A percentile compares a stretch with the other conserved stretches of the same genome.
These are phyloP conservation scores for Geranium incanum DNA, from an alignment of 441 rosid genomes.

Conservation along the genomic window DNA sequence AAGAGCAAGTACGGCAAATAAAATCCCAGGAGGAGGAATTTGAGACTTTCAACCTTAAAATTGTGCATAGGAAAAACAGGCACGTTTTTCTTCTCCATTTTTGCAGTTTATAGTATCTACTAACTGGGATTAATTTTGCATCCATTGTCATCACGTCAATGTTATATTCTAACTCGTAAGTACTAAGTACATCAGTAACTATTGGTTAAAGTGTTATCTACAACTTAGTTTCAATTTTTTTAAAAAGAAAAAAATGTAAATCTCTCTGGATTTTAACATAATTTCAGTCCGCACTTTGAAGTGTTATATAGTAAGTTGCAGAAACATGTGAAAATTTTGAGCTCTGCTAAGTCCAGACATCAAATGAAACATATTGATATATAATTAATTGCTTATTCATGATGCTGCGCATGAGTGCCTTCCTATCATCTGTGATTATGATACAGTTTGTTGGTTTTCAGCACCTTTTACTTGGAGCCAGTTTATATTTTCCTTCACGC, in stretches of 20 bases:
- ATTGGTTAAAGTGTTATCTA: neutral
- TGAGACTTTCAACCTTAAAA: constrained; percentile 90
- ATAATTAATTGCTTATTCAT: too few species aligned
- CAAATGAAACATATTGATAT: too few species aligned
- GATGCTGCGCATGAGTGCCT: neutral
- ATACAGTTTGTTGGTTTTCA: neutral
- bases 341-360: neutral
- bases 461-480: neutral
- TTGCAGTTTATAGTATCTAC: neutral
- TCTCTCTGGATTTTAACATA: neutral
- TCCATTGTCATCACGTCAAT: neutral
- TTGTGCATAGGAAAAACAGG: constrained; percentile 98
- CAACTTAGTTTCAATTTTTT: neutral
- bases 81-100: constrained; percentile 25
- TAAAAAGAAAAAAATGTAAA: neutral
- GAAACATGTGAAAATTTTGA: neutral
- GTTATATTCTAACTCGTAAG: neutral
- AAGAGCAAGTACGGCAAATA: constrained; percentile 94
- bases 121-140: neutral
- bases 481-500: neutral
- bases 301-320: neutral
- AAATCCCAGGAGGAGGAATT: constrained; percentile 94
- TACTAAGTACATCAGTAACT: neutral
- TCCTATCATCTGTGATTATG: neutral
- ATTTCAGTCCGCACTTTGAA: neutral